phyloP scores from a whole-genome alignment of 2,329 filamentous ascomycete genomes.

The Penicillium janthinellum region DNA sequence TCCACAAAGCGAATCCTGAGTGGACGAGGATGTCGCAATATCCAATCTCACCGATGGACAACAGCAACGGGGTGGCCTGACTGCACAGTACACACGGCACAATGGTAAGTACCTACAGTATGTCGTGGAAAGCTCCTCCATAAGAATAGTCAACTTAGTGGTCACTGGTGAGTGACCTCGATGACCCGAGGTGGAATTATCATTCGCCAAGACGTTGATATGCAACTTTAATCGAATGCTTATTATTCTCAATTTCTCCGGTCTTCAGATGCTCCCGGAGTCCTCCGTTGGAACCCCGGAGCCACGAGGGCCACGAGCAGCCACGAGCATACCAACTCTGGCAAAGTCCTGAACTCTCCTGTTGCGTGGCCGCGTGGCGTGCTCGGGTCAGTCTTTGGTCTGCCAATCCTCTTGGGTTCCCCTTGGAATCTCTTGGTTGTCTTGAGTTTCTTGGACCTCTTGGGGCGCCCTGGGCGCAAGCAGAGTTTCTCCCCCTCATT shows the following conservation, averaged over 20 bases:
- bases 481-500: neutral
- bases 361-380: neutral
- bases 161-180: neutral
- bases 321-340: neutral
- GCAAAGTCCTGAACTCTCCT: neutral
- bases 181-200: neutral
- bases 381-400: neutral
- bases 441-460: neutral
- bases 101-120: neutral
- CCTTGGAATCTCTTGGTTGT: neutral
- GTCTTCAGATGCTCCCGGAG: neutral
- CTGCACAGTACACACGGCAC: neutral
- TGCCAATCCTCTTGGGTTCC: constrained; percentile 7
- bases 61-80: neutral
- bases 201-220: constrained; percentile 11
- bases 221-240: constrained; percentile 17
- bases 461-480: neutral
- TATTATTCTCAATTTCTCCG: neutral
- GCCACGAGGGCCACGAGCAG: neutral
- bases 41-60: neutral
- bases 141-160: too few relatives aligned
- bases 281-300: constrained; percentile 2
- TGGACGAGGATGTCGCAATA: constrained; percentile 19
- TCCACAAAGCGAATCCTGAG: constrained; percentile 9
- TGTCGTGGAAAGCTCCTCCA: neutral